phyloP scores from a whole-genome alignment of 2,329 filamentous ascomycete species.

The Achaetomium macrosporum region DNA sequence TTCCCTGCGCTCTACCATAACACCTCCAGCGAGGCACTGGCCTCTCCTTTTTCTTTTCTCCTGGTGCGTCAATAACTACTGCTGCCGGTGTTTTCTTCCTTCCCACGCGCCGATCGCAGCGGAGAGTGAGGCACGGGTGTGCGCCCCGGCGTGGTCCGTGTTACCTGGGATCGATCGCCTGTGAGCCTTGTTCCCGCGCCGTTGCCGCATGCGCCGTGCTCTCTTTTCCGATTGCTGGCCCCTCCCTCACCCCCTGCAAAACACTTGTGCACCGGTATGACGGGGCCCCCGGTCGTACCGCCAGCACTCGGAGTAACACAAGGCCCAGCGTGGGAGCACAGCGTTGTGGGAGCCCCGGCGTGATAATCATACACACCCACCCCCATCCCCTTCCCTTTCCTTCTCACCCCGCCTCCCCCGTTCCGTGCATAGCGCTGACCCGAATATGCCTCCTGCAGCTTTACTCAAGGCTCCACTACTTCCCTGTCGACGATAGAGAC shows the following conservation, averaged over 20 bases:
- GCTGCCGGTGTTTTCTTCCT: background rate
- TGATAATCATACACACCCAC: conserved; percentile 8
- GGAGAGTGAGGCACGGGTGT: conserved; percentile 30
- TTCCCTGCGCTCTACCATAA: background rate
- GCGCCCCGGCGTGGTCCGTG: conserved; percentile 32
- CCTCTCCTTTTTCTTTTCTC: background rate
- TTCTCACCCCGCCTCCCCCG: background rate
- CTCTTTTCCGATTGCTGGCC: conserved; percentile 33
- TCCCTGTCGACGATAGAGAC: conserved; percentile 50
- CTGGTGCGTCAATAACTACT: conserved; percentile 6
- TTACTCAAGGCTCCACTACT: conserved; percentile 48
- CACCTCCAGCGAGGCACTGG: background rate
- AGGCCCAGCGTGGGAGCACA: conserved; percentile 19
- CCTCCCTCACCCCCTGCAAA: conserved; percentile 38
- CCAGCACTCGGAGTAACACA: conserved; percentile 18
- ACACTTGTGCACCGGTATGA: conserved; percentile 25
- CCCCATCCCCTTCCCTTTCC: background rate
- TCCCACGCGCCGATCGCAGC: conserved; percentile 9
- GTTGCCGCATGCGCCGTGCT: conserved; percentile 34
- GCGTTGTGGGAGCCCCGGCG: conserved; percentile 15
- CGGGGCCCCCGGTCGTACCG: conserved; percentile 12
- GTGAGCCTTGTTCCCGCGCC: conserved; percentile 30
- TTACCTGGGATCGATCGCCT: conserved; percentile 30
- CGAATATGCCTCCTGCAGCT: conserved; percentile 37
- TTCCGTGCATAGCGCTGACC: conserved; percentile 27